These are phyloP conservation scores for Ophiosphaerella herpotricha DNA, from an alignment of 2,329 filamentous ascomycete species.

Conservation along the genomic window DNA sequence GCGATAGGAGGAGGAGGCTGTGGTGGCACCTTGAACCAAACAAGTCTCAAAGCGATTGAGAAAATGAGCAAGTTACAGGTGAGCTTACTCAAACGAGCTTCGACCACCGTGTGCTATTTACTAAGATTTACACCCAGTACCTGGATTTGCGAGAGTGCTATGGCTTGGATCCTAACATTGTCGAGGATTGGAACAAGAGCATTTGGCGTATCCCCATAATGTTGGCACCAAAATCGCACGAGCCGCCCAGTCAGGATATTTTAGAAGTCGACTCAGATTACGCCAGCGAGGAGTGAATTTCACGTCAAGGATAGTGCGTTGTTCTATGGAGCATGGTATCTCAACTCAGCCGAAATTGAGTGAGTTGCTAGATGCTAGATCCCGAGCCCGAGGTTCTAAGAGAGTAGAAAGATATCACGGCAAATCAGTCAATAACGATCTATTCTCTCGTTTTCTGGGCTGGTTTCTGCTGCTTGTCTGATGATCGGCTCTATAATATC, in stretches of 20 bases:
- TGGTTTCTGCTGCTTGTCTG: too few species aligned
- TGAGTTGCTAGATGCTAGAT: too few species aligned
- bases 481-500: too few species aligned
- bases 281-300: slow-evolving; percentile 5
- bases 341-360: too few species aligned
- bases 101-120: neutral
- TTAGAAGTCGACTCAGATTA: slow-evolving; percentile 44
- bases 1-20: slow-evolving; percentile 25
- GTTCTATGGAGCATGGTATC: too few species aligned
- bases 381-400: too few species aligned
- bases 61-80: slow-evolving; percentile 27
- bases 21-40: slow-evolving; percentile 25
- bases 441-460: too few species aligned
- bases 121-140: slow-evolving; percentile 19
- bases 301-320: neutral
- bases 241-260: slow-evolving; percentile 8
- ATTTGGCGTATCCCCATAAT: slow-evolving; percentile 33
- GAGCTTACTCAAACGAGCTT: slow-evolving; percentile 2
- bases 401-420: too few species aligned
- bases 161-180: slow-evolving; percentile 20
- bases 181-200: slow-evolving; percentile 27
- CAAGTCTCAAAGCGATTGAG: slow-evolving; percentile 20
- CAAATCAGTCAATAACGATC: too few species aligned
- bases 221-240: slow-evolving; percentile 21
- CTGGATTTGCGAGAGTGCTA: slow-evolving; percentile 34